Evolutionary conservation across 345 rosid species (phyloP).

Genomic region (Abelmoschus esculentus): DNA sequence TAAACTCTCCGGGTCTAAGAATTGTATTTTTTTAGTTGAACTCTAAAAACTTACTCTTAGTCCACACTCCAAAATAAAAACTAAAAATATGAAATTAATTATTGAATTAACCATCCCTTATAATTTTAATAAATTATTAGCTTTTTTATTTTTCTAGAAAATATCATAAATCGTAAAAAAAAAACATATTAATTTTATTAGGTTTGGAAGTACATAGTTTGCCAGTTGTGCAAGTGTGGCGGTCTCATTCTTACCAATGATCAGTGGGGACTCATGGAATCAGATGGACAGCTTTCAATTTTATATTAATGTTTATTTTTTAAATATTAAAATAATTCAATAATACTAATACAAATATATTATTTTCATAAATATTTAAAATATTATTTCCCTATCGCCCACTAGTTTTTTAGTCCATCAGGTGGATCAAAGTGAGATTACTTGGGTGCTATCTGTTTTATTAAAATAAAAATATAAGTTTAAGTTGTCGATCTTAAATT

Average conservation of each 20-base stretch:
- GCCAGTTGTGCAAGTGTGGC: background rate
- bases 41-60: too few species aligned
- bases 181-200: background rate
- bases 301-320: background rate
- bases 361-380: background rate
- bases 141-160: too few species aligned
- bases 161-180: too few species aligned
- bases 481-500: background rate
- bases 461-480: background rate
- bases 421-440: background rate
- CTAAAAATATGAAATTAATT: too few species aligned
- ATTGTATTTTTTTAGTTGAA: too few species aligned
- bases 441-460: background rate
- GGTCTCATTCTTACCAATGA: background rate
- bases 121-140: too few species aligned
- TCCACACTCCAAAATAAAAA: too few species aligned
- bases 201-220: background rate
- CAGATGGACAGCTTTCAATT: slow-evolving; percentile 7
- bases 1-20: too few species aligned
- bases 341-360: background rate
- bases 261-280: slow-evolving; percentile 2
- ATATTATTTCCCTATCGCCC: background rate
- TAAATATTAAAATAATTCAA: background rate
- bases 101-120: too few species aligned
- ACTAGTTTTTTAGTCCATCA: too few species aligned